Evolutionary conservation across 108 stramenopile genomes (phyloP).

Genomic region (Pseudonitzschia multiseries): DNA sequence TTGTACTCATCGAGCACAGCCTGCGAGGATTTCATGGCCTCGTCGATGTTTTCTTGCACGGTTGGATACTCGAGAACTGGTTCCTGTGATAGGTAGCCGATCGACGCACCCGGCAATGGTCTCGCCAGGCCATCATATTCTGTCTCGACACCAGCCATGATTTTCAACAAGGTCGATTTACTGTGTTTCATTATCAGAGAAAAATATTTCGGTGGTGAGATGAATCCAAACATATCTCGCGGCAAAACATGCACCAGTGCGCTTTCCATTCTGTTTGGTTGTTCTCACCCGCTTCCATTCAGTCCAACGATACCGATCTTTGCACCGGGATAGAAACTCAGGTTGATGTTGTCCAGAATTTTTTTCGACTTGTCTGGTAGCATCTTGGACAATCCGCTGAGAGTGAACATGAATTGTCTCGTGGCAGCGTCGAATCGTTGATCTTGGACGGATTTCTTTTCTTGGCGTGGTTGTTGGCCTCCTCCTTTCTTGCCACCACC

Average conservation of each 20-base stretch:
- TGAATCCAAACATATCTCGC: not conserved
- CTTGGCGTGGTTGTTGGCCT: slow-evolving; percentile 53
- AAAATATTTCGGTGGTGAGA: not conserved
- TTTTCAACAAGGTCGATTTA: slow-evolving; percentile 86
- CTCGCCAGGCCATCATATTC: slow-evolving; percentile 86
- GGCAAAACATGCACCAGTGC: not conserved
- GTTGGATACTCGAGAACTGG: slow-evolving; percentile 73
- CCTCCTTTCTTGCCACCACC: slow-evolving; percentile 30
- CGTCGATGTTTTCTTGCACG: slow-evolving; percentile 82
- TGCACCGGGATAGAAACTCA: slow-evolving; percentile 90
- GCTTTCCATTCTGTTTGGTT: not conserved
- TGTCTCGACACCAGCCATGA: slow-evolving; percentile 94
- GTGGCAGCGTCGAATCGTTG: slow-evolving; percentile 88
- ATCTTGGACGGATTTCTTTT: slow-evolving; percentile 79
- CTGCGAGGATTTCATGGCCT: slow-evolving; percentile 69
- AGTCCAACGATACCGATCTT: slow-evolving; percentile 71
- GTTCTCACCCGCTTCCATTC: slow-evolving; percentile 60
- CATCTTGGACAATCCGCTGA: slow-evolving; percentile 76
- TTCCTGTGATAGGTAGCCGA: slow-evolving; percentile 89
- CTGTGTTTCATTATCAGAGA: not conserved
- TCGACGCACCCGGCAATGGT: slow-evolving; percentile 80
- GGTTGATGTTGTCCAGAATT: slow-evolving; percentile 84
- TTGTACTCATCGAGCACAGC: slow-evolving; percentile 80
- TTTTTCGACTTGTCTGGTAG: slow-evolving; percentile 85
- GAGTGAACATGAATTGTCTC: slow-evolving; percentile 87